Evolutionary conservation across 352 stramenopile species (phyloP), one percentile per base, ranked within the genome.

Genomic region (Phytophthora pseudosyringae): DNA sequence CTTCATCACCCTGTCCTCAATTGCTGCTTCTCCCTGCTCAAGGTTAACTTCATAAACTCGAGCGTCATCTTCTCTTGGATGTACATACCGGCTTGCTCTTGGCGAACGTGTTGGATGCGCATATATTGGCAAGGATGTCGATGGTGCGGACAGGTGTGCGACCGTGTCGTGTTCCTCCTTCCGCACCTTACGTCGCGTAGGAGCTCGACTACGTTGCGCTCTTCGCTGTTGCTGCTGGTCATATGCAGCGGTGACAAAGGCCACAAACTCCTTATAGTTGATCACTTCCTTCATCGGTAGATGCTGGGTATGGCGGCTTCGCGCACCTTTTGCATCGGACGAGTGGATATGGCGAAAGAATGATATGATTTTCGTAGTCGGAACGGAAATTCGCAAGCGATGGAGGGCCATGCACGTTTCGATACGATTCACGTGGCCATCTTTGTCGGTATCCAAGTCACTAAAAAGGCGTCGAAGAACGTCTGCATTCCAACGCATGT

Each of bases 401-500:
- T 93, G 80, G 4, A 95, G 69, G 16, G 84, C 86, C 35, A 95
- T 76, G 15, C 74, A 93, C 18, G 69, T 83, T 59, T 95, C 83
- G 35, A 93, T 77, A 2, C 83, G 81, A 49, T 89, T 93, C 44
- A 95, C 58, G 35, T 80, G 76, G 1, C 86, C 81, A 48, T 95
- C 84, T 28, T 69, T 78, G 50, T 95, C 77, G 0, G 59, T 52
- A 51, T 95, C 86, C 40, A 95, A 56, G 48, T 93, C 83, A 35
- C 70, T 90, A 50, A 95, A 95, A n/a, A 95, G 81, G 3, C 85
- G 76, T 1, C 86, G 81, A 39, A 95, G 58, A 8, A 93, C 71
- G 43, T 90, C 77, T 3, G 59, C 58, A 18, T 88, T 87, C 4
- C 89, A 65, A 13, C 53, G 36, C n/a, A 26, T 59, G 10, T 50